phyloP scores from a whole-genome alignment of 2,329 filamentous ascomycete genomes.

The Penicillium sp. region DNA sequence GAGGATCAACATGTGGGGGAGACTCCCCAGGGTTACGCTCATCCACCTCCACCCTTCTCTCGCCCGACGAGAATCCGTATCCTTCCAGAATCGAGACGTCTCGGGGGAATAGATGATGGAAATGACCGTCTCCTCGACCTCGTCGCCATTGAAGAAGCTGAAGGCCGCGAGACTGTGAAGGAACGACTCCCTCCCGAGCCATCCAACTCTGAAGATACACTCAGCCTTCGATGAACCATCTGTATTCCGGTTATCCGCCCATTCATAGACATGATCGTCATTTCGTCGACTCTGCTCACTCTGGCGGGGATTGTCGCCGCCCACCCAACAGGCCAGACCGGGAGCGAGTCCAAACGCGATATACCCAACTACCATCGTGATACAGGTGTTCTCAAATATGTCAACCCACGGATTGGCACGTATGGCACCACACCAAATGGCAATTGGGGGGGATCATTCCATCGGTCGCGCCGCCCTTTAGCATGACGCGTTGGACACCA shows the following conservation, averaged over 20 bases:
- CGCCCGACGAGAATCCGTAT: neutral
- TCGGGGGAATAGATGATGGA: neutral
- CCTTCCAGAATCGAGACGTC: neutral
- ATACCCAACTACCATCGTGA: slow-evolving; percentile 18
- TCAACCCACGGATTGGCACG: slow-evolving; percentile 33
- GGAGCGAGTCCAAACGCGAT: neutral
- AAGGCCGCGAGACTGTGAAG: neutral
- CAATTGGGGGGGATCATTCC: slow-evolving; percentile 37
- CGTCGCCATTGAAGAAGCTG: neutral
- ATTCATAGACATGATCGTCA: neutral
- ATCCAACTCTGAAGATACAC: neutral
- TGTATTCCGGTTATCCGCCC: neutral
- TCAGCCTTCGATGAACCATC: neutral
- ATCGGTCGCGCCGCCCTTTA: slow-evolving; percentile 40
- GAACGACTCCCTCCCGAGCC: neutral
- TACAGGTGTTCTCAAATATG: slow-evolving; percentile 25
- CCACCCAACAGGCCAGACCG: slow-evolving; percentile 9
- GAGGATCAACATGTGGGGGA: slow-evolving; percentile 1
- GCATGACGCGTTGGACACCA: slow-evolving; percentile 60
- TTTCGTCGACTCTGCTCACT: neutral
- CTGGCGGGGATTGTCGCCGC: slow-evolving; percentile 2
- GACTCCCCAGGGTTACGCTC: neutral
- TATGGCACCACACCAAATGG: slow-evolving; percentile 28
- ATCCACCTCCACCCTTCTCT: neutral
- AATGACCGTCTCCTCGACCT: neutral